phyloP scores from a whole-genome alignment of 2,329 filamentous ascomycete species.

The Hypoxylon sp. region DNA sequence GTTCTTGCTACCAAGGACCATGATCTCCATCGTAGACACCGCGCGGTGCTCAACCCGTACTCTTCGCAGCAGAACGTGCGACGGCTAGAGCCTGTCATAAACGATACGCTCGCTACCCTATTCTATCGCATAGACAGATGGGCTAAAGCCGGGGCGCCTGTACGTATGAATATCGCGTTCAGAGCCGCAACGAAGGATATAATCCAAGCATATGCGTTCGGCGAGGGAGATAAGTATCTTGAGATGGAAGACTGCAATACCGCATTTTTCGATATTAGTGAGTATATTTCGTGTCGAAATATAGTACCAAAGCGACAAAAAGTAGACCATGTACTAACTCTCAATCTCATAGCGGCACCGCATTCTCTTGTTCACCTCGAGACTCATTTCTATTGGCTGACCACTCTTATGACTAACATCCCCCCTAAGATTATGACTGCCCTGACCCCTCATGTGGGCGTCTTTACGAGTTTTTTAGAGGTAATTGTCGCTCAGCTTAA shows the following conservation, averaged over 20 bases:
- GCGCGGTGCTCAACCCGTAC: constrained; percentile 44
- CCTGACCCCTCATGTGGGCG: constrained; percentile 36
- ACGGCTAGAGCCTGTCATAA: constrained; percentile 41
- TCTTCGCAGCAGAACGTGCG: constrained; percentile 45
- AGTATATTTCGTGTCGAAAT: constrained; percentile 1
- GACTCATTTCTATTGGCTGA: constrained; percentile 43
- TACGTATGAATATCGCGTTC: constrained; percentile 37
- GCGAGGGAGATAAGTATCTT: constrained; percentile 45
- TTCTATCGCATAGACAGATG: constrained; percentile 42
- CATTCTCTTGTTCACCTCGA: constrained; percentile 37
- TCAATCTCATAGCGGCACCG: constrained; percentile 24
- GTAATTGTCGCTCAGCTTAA: constrained; percentile 12
- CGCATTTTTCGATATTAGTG: constrained; percentile 44
- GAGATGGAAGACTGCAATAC: constrained; percentile 49
- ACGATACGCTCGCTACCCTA: constrained; percentile 38
- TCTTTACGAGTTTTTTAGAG: constrained; percentile 34
- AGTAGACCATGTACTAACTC: background rate
- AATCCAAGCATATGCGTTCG: constrained; percentile 43
- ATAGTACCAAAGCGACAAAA: too few species aligned
- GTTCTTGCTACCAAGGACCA: constrained; percentile 41
- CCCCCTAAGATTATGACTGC: constrained; percentile 41
- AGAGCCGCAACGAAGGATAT: constrained; percentile 43
- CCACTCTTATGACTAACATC: constrained; percentile 33
- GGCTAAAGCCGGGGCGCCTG: constrained; percentile 29
- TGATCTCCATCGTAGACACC: constrained; percentile 42